Evolutionary conservation across 2,329 filamentous ascomycete species (phyloP).

Genomic region (Capronia epimyces): DNA sequence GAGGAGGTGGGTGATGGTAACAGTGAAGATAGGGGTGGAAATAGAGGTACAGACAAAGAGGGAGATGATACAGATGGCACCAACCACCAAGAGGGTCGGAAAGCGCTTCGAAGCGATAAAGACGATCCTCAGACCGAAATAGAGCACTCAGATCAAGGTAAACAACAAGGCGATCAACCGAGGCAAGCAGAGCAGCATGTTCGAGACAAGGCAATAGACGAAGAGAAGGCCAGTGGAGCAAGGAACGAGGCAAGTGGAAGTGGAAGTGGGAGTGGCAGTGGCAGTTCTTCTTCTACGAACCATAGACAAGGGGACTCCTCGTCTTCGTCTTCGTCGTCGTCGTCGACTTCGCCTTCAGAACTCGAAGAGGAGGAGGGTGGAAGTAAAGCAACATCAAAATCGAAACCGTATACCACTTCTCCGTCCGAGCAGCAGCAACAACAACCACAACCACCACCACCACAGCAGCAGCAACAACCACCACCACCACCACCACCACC

Average conservation of each 20-base stretch:
- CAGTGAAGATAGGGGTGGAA: not conserved
- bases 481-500: not conserved
- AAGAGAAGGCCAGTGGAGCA: no score
- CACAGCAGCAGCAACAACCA: not conserved
- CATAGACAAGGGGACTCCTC: not conserved
- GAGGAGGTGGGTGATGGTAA: not conserved
- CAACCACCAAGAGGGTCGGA: no score
- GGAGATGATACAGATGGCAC: not conserved
- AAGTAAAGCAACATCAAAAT: not conserved
- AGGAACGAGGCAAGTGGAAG: no score
- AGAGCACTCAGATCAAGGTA: no score
- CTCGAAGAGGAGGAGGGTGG: conserved; percentile 1
- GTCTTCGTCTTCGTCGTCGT: not conserved
- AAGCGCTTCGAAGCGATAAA: not conserved
- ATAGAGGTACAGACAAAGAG: not conserved
- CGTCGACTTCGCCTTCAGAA: not conserved
- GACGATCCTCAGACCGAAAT: not conserved
- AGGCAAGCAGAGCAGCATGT: no score
- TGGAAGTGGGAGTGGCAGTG: not conserved
- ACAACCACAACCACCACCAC: not conserved
- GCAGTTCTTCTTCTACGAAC: not conserved
- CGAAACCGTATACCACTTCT: not conserved
- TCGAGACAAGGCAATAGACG: no score
- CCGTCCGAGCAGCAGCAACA: not conserved
- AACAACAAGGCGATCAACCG: no score